Conservation (phyloP, 2,329 filamentous ascomycete genomes). For the Elsinoe perseae region DNA sequence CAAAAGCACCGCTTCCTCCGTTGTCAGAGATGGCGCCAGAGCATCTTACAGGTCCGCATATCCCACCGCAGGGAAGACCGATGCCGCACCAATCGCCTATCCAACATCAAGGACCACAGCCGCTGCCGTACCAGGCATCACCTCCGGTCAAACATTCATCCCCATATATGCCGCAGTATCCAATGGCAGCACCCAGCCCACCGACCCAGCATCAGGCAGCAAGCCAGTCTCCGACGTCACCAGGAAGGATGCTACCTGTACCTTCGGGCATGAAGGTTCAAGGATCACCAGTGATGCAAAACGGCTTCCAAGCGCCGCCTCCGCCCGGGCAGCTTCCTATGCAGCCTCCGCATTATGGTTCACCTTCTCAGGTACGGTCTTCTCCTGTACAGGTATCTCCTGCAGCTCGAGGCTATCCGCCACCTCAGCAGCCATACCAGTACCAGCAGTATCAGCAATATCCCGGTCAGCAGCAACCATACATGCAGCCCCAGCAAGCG, state of each 20-base stretch:
- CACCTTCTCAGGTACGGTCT: conserved; percentile 23
- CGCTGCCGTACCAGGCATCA: conserved; percentile 28
- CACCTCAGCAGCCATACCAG: conserved; percentile 22
- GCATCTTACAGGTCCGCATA: conserved; percentile 25
- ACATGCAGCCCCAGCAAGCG: conserved; percentile 25
- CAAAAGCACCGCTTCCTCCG: conserved; percentile 28
- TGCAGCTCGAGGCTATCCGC: conserved; percentile 21
- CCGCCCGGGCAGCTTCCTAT: conserved; percentile 27
- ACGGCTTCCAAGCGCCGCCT: conserved; percentile 20
- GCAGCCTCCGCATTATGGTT: conserved; percentile 29
- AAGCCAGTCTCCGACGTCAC: conserved; percentile 29
- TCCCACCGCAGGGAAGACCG: conserved; percentile 23
- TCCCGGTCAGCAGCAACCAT: conserved; percentile 22
- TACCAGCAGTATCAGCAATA: conserved; percentile 15
- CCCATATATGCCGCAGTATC: conserved; percentile 30
- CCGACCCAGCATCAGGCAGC: conserved; percentile 28
- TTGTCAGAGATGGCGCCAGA: conserved; percentile 31
- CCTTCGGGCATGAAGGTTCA: conserved; percentile 30
- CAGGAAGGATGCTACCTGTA: conserved; percentile 32
- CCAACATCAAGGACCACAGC: conserved; percentile 25
- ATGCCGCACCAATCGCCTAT: conserved; percentile 15
- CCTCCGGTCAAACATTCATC: conserved; percentile 32
- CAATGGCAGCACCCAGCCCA: conserved; percentile 25
- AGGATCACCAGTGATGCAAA: conserved; percentile 21
- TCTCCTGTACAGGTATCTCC: conserved; percentile 21